These are phyloP conservation scores for Mycocentrospora acerina DNA, from an alignment of 2,329 filamentous ascomycete genomes.

Conservation along the genomic window DNA sequence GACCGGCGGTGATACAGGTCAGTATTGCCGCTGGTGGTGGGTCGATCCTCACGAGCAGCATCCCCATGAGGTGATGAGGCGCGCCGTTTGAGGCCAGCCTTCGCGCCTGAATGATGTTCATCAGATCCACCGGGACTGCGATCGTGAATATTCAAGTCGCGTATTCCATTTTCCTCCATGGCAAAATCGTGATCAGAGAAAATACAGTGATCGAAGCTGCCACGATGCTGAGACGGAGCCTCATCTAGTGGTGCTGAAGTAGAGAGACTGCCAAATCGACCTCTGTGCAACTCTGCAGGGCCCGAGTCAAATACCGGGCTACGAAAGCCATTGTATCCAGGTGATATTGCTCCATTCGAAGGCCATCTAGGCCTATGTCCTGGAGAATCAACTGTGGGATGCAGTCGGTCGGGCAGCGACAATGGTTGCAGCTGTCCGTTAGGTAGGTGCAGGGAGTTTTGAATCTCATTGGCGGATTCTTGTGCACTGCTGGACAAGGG, in stretches of 20 bases:
- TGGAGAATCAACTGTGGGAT: slow-evolving; percentile 43
- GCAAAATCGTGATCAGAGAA: slow-evolving; percentile 54
- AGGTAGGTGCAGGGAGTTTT: slow-evolving; percentile 40
- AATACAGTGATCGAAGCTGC: slow-evolving; percentile 62
- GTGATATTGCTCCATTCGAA: slow-evolving; percentile 47
- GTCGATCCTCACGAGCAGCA: slow-evolving; percentile 49
- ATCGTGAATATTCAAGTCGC: slow-evolving; percentile 57
- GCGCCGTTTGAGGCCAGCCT: slow-evolving; percentile 62
- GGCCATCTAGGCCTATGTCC: slow-evolving; percentile 44
- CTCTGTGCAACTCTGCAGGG: slow-evolving; percentile 31
- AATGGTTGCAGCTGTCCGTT: slow-evolving; percentile 49
- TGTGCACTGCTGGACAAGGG: slow-evolving; percentile 37
- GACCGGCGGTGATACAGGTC: slow-evolving; percentile 59
- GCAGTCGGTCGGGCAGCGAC: slow-evolving; percentile 47
- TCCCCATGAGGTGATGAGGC: slow-evolving; percentile 66
- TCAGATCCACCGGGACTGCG: slow-evolving; percentile 50
- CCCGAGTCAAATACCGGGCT: slow-evolving; percentile 44
- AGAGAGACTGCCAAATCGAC: slow-evolving; percentile 53
- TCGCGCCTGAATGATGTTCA: slow-evolving; percentile 47
- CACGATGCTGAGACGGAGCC: slow-evolving; percentile 56
- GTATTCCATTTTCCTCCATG: slow-evolving; percentile 57
- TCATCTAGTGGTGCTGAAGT: slow-evolving; percentile 53
- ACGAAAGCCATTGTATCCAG: slow-evolving; percentile 45
- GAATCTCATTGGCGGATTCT: slow-evolving; percentile 31
- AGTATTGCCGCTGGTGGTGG: slow-evolving; percentile 43